Base-by-base conservation (phyloP, 83 land plant genomes). In the Picea mariana region DNA sequence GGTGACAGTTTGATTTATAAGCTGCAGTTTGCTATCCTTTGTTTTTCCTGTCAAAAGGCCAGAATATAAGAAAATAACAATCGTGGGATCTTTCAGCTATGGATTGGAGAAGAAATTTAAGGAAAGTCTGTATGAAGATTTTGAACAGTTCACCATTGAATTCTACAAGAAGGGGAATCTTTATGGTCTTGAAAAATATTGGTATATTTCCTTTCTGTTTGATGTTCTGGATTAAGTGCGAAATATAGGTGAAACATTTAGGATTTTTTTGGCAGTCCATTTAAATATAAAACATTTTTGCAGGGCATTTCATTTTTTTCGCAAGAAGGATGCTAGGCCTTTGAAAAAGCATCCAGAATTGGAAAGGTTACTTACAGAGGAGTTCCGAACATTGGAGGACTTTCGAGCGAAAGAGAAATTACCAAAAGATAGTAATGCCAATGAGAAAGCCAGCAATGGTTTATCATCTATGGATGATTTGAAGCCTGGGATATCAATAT, bases 171-270 rank as follows among this genome's bases (percentile, higher is more conserved):
- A 90, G 76, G 99, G 99, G 67, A 94, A 93, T 84, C 91, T 98
- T 55, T 98, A 98, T 86, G 99, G 99, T 64, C 94, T 98, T 23
- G 99, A 98, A 85, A 94, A 98, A 89, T 98, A 98, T 82, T 96
- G 99, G 99, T 98, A 89, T 82, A 17, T 83, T 38, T 58, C 55
- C 31, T 75, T 15, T 24, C 40, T 44, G n/a, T n/a, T n/a, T n/a
- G n/a, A n/a, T n/a, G n/a, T n/a, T n/a, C n/a, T n/a, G n/a, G n/a
- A n/a, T n/a, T n/a, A n/a, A n/a, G n/a, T n/a, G n/a, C n/a, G n/a
- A n/a, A n/a, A n/a, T n/a, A n/a, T n/a, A n/a, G n/a, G n/a, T n/a
- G n/a, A n/a, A n/a, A n/a, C n/a, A n/a, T n/a, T n/a, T n/a, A n/a
- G n/a, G n/a, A n/a, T n/a, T n/a, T n/a, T n/a, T n/a, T n/a, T n/a